Evolutionary conservation across 1,139 yeast genomes (phyloP).

Genomic region (Trichomonascaceae sp.): DNA sequence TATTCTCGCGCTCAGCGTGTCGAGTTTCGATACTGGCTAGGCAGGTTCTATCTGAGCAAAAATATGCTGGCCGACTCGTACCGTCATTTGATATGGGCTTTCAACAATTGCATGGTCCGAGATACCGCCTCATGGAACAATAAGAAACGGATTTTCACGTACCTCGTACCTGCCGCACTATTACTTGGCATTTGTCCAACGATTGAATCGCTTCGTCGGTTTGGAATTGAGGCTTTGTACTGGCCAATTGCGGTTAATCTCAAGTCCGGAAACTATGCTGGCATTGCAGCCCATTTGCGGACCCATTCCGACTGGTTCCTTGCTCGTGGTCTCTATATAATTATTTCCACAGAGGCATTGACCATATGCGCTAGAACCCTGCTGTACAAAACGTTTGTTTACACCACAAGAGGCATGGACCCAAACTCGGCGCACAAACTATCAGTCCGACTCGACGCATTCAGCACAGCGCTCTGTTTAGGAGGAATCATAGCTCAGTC

Average conservation of each 20-base stretch:
- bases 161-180: constrained; percentile 39
- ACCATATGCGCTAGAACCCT: constrained; percentile 21
- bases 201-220: constrained; percentile 13
- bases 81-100: constrained; percentile 52
- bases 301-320: constrained; percentile 17
- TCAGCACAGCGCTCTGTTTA: constrained; percentile 12
- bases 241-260: constrained; percentile 19
- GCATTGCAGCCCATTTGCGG: constrained; percentile 17
- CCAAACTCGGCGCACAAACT: constrained; percentile 7
- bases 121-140: constrained; percentile 19
- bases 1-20: constrained; percentile 43
- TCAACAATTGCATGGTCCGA: constrained; percentile 29
- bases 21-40: constrained; percentile 56
- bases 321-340: constrained; percentile 17
- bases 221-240: constrained; percentile 15
- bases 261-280: constrained; percentile 17
- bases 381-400: constrained; percentile 8
- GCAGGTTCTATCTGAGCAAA: constrained; percentile 50
- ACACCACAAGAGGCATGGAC: constrained; percentile 2
- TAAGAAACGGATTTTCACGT: constrained; percentile 32
- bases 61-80: constrained; percentile 44
- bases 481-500: constrained; percentile 3
- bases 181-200: constrained; percentile 26
- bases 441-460: constrained; percentile 12
- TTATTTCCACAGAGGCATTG: constrained; percentile 17